Evolutionary conservation across 2,329 filamentous ascomycete species (phyloP), one percentile per base, ranked within the genome.

Genomic region (Pseudocercospora cruenta): DNA sequence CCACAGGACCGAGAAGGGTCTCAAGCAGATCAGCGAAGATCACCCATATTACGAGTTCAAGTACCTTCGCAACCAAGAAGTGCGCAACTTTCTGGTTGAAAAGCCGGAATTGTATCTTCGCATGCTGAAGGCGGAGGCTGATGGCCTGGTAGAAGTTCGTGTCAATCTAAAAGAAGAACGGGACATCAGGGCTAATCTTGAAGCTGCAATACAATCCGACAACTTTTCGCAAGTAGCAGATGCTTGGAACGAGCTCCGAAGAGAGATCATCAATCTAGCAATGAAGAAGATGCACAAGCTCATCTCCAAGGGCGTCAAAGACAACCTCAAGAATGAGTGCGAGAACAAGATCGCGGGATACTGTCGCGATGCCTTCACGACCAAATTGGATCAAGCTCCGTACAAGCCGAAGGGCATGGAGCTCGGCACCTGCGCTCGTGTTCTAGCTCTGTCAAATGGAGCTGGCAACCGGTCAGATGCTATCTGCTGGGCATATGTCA

Each of bases 11-110:
- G 94, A 98, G 67, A 99, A 98, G 80, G 95, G 95, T 28, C 82
- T 97, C 61, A 91, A 92, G 64, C 92, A 92, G 75, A 98, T 99
- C 72, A 94, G 97, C 73, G 94, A 98, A 68, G 89, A 95, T 24
- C 94, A 98, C 75, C 93, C 93, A 0, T 98, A 96, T 79, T 98
- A 98, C 77, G 95, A 98, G 79, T 92, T 99, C 82, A 97, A 99
- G 79, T 99, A 99, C 73, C 85, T 99, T 21, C 89, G 93, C 70
- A 93, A 95, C 73, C 94, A 97, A 79, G 91, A 92, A 7, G 71
- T 76, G 26, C 72, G 71, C n/a, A 67, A 71, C 59, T 91, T 97
- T 67, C 87, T 98, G 66, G 91, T 93, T 2, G 88, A 89, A 60
- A 89, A 91, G 61, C 95, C 95, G 1, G 94, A 97, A 70, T 84